Percentiles rank a stretch among this genome's conserved stretches.
phyloP scores from a whole-genome alignment of 176 grass and related monocot genomes.

The Oryza nivara region DNA sequence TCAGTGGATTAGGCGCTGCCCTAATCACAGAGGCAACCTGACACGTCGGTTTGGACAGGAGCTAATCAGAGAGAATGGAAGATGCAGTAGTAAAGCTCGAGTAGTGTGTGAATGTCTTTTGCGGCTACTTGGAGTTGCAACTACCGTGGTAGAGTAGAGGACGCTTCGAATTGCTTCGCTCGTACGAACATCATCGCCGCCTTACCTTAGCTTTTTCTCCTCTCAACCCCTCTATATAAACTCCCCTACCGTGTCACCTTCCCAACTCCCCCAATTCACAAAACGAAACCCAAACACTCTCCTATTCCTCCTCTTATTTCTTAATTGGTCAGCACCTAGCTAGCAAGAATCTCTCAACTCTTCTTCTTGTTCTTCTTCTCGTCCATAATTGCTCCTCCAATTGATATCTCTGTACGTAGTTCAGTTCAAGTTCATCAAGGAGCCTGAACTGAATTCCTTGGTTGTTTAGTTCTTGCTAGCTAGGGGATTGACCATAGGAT shows the following conservation, averaged over 20 bases:
- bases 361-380: not conserved
- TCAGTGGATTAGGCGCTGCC: not conserved
- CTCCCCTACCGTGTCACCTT: not conserved
- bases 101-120: slow-evolving; percentile 11
- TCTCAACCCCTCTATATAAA: slow-evolving; percentile 26
- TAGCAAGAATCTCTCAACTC: not conserved
- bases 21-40: not conserved
- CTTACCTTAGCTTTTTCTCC: no score
- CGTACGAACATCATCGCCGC: not conserved
- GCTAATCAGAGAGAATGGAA: not conserved
- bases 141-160: not conserved
- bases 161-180: slow-evolving; percentile 50
- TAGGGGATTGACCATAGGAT: slow-evolving; percentile 30
- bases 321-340: not conserved
- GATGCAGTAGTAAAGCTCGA: not conserved
- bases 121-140: slow-evolving; percentile 35
- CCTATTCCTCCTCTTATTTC: not conserved
- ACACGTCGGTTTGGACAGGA: not conserved
- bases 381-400: not conserved
- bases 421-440: no score
- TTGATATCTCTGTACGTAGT: not conserved
- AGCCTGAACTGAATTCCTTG: no score
- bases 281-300: not conserved
- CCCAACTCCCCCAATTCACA: not conserved
- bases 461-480: not conserved